These are phyloP conservation scores for Cladophialophora bantiana DNA, from an alignment of 2,329 filamentous ascomycete species.

Conservation along the genomic window DNA sequence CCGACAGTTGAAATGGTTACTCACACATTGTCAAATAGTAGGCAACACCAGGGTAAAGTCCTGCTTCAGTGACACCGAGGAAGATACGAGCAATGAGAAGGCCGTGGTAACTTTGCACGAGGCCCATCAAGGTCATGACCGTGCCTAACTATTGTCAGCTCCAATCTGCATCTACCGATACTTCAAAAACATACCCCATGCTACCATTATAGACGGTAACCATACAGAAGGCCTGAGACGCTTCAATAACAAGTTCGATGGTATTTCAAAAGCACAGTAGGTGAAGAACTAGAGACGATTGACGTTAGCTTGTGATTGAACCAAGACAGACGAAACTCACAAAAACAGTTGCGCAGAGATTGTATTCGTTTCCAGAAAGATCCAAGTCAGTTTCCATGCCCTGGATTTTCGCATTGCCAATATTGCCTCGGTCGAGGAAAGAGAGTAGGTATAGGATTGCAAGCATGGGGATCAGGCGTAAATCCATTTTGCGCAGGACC, in stretches of 20 bases:
- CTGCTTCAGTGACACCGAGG: constrained; percentile 51
- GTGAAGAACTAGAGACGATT: constrained; percentile 50
- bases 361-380: constrained; percentile 54
- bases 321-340: not conserved
- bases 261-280: constrained; percentile 67
- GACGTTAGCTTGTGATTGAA: not conserved
- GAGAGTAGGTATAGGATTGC: constrained; percentile 69
- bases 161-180: not conserved
- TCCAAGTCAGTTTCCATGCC: constrained; percentile 63
- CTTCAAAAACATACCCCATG: constrained; percentile 46
- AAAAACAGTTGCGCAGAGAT: constrained; percentile 63
- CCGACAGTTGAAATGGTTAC: not conserved
- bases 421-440: constrained; percentile 69
- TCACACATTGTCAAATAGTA: constrained; percentile 54
- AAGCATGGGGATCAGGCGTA: constrained; percentile 50
- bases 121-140: constrained; percentile 59
- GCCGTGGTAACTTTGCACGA: constrained; percentile 46
- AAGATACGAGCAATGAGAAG: constrained; percentile 56
- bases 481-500: constrained; percentile 46
- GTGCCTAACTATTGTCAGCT: constrained; percentile 32
- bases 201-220: constrained; percentile 46
- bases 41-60: constrained; percentile 51
- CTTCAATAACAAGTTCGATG: constrained; percentile 69
- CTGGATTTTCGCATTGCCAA: constrained; percentile 76
- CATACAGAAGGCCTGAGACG: constrained; percentile 32